phyloP scores from a whole-genome alignment of 1,284 basidiomycete genomes.

The Trichosporon sp. region DNA sequence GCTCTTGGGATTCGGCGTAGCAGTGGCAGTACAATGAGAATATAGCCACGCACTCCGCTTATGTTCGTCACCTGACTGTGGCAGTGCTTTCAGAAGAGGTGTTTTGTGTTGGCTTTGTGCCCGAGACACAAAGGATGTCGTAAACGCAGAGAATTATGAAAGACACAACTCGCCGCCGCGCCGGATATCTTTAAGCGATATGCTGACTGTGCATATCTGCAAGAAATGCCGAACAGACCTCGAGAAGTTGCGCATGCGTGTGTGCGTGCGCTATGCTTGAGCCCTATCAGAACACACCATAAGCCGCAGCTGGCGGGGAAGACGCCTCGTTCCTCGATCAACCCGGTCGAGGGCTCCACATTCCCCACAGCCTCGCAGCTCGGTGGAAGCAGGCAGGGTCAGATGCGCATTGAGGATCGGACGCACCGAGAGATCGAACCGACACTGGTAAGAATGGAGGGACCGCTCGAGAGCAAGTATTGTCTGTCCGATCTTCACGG shows the following conservation, averaged over 20 bases:
- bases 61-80: background rate
- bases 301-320: background rate
- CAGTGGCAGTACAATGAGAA: background rate
- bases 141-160: background rate
- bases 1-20: background rate
- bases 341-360: background rate
- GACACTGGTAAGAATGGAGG: background rate
- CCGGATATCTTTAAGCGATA: background rate
- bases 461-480: background rate
- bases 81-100: background rate
- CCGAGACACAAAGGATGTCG: background rate
- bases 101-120: background rate
- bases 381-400: background rate
- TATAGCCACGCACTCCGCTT: background rate
- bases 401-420: background rate
- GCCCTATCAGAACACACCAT: background rate
- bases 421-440: background rate
- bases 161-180: background rate
- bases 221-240: background rate
- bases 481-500: background rate
- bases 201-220: background rate
- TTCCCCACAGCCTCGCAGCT: background rate
- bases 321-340: background rate
- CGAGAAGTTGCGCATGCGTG: background rate
- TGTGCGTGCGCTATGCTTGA: background rate